Evolutionary conservation across 345 rosid species (phyloP), one percentile per base, ranked within the genome.

Genomic region (Citrus reticulata): DNA sequence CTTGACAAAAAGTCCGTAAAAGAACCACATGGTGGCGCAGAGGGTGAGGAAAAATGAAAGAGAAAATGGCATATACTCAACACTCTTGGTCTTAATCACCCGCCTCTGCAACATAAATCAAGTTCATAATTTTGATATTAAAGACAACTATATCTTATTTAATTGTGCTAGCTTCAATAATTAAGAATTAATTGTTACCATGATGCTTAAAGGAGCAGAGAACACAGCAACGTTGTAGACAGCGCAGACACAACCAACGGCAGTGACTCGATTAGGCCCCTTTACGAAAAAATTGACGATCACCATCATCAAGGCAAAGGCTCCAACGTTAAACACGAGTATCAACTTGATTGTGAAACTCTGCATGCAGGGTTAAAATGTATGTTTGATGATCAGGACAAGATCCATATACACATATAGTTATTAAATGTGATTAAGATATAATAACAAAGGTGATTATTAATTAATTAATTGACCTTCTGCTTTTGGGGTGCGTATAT

Each of bases 21-120:
- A 86, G 87, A 95, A 95, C 99, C 99, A 95, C 88, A 87, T 81
- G 71, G 88, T 84, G 54, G 98, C 97, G 35, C 91, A 89, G 13
- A 96, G 79, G 9, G 94, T 91, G 20, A 94, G 91, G 84, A 87
- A 89, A 51, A 91, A 75, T 25, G 99, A 96, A 9, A 91, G 84
- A 32, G 81, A 70, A 74, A 93, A 81, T n/a, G 98, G 95, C 99
- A 95, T 93, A 90, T 82, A 90, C 81, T 95, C 97, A 63, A 91
- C 98, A 80, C 97, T 93, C 78, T 85, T 93, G 9, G 97, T 93
- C 84, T 75, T 87, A 39, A 96, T 89, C 25, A 96, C 97, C 77
- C 80, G 83, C 70, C 88, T 90, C 98, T 95, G 93, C 79, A 83
- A 19, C 19, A 60, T 14, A 9, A 46, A 46, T 46, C 51, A 46